Percentiles rank a stretch among this genome's conserved stretches.
These are phyloP conservation scores for Haplographium delicatum DNA, from an alignment of 495 filamentous ascomycete species.

Conservation along the genomic window DNA sequence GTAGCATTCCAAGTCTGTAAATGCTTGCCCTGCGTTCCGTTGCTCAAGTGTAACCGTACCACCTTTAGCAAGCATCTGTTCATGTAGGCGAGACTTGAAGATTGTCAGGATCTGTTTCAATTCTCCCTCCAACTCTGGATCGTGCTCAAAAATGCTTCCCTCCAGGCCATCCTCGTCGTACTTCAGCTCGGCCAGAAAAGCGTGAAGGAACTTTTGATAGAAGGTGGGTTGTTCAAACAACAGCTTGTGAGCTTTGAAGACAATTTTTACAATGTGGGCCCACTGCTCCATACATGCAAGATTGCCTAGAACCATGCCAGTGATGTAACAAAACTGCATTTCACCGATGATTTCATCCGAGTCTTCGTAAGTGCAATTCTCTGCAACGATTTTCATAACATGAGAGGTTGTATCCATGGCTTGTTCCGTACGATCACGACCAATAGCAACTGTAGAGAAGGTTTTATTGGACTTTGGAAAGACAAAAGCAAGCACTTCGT, in stretches of 20 bases:
- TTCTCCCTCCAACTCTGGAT: conserved; percentile 29
- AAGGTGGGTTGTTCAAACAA: conserved; percentile 50
- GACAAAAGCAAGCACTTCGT: conserved; percentile 44
- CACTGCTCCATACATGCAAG: conserved; percentile 85
- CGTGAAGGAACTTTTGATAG: conserved; percentile 53
- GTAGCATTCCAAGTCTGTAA: conserved; percentile 40
- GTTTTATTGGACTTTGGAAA: conserved; percentile 52
- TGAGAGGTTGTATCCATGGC: conserved; percentile 50
- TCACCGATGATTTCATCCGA: conserved; percentile 71
- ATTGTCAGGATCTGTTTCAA: conserved; percentile 34
- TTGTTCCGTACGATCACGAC: conserved; percentile 65
- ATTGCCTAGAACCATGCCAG: conserved; percentile 76
- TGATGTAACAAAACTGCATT: conserved; percentile 78
- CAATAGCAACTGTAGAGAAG: conserved; percentile 63
- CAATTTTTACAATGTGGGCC: conserved; percentile 66
- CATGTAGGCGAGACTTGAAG: conserved; percentile 39
- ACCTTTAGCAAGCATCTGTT: conserved; percentile 29
- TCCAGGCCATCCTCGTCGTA: conserved; percentile 60
- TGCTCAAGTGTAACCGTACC: conserved; percentile 29
- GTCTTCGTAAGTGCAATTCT: conserved; percentile 27
- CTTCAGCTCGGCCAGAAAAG: conserved; percentile 64
- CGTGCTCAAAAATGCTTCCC: conserved; percentile 46
- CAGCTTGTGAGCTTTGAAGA: conserved; percentile 63
- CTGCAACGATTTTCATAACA: conserved; percentile 30
- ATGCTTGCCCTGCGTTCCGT: conserved; percentile 30